Conservation (phyloP, 345 rosid species). For the Populus deltoides region DNA sequence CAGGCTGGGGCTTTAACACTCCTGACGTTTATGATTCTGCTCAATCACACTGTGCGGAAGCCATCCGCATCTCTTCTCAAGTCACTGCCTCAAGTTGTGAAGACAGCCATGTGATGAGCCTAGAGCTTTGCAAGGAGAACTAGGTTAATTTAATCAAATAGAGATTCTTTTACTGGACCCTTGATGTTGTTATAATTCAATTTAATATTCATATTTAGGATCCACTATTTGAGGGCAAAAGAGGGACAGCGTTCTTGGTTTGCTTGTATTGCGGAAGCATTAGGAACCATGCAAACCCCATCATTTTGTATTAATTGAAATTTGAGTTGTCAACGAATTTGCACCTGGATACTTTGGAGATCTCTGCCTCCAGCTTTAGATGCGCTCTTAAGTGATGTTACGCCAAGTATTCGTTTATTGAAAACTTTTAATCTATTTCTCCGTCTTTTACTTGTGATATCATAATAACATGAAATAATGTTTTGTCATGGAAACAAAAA, state of each 20-base stretch:
- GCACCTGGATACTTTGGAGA: not conserved
- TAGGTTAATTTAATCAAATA: not conserved
- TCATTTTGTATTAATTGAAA: not conserved
- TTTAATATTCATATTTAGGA: not conserved
- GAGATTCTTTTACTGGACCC: not conserved
- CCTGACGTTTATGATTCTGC: slow-evolving; percentile 65
- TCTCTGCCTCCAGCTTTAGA: not conserved
- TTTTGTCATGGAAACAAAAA: no score
- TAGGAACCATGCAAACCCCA: not conserved
- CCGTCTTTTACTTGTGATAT: no score
- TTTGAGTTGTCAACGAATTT: not conserved
- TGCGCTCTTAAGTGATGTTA: not conserved
- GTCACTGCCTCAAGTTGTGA: slow-evolving; percentile 69
- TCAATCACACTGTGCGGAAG: slow-evolving; percentile 72
- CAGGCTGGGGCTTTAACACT: slow-evolving; percentile 89
- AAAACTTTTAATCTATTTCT: not conserved
- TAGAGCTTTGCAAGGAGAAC: not conserved
- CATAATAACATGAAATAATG: no score
- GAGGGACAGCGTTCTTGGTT: not conserved
- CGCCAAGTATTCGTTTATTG: no score
- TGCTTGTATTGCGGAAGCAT: not conserved
- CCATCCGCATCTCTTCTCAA: slow-evolving; percentile 72
- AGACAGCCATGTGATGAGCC: slow-evolving; percentile 20
- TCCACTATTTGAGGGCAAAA: not conserved
- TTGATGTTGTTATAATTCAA: not conserved